Percentiles rank a stretch among this genome's conserved stretches.
phyloP scores from a whole-genome alignment of 805 yeast species.

The Saccharomycopsis lassenensis region DNA sequence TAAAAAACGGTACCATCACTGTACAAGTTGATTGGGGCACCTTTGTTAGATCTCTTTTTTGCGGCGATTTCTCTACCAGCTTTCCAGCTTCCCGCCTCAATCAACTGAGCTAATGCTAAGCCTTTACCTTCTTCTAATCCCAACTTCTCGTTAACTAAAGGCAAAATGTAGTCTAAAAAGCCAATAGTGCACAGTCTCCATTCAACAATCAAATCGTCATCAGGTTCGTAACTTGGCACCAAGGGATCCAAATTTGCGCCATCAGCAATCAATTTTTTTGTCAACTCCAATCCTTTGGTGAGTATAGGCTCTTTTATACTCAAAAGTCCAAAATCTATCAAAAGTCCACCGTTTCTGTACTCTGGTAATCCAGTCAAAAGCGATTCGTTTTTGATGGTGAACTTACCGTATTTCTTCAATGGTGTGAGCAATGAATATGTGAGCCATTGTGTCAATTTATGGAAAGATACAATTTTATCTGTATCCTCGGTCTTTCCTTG shows the following conservation, averaged over 20 bases:
- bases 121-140: conserved; percentile 23
- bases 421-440: conserved; percentile 51
- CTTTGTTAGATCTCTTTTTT: conserved; percentile 34
- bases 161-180: conserved; percentile 41
- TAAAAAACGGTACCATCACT: conserved; percentile 61
- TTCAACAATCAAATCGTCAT: conserved; percentile 51
- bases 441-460: conserved; percentile 58
- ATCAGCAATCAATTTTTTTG: conserved; percentile 22
- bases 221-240: conserved; percentile 42
- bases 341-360: conserved; percentile 54
- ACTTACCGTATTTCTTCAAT: conserved; percentile 33
- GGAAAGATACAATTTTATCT: conserved; percentile 45
- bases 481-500: conserved; percentile 22
- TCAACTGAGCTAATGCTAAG: conserved; percentile 42
- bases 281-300: conserved; percentile 28
- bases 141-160: conserved; percentile 38
- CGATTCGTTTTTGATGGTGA: conserved; percentile 28
- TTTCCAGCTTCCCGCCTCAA: conserved; percentile 63
- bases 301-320: conserved; percentile 33
- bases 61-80: conserved; percentile 54
- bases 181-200: conserved; percentile 58
- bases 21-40: conserved; percentile 52
- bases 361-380: conserved; percentile 49
- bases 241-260: conserved; percentile 21
- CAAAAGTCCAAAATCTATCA: conserved; percentile 45